Evolutionary conservation across 164 flowering plant genomes (phyloP).

Genomic region (Tetrastigma voinierianum): DNA sequence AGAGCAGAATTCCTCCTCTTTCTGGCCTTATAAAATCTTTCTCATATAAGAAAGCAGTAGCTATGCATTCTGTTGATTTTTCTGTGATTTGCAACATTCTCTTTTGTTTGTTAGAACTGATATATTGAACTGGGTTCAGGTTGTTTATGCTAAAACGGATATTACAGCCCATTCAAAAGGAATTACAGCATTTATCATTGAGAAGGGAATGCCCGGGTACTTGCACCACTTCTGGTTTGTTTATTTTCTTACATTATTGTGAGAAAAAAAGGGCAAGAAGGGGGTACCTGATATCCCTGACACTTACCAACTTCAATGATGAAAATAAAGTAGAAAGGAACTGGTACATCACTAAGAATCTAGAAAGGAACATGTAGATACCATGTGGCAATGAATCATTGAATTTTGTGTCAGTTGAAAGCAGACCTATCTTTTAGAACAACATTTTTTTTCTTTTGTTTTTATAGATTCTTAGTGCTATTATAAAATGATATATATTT

Average conservation of each 20-base stretch:
- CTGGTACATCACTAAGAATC: too few species aligned
- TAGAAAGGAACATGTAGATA: not conserved
- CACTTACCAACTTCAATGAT: not conserved
- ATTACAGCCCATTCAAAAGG: constrained; percentile 78
- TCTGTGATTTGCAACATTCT: not conserved
- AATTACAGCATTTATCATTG: constrained; percentile 94
- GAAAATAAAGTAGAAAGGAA: not conserved
- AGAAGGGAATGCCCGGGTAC: constrained; percentile 97
- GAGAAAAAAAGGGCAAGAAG: not conserved
- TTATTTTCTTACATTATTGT: not conserved
- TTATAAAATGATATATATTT: too few species aligned
- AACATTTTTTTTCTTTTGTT: too few species aligned
- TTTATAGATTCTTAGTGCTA: too few species aligned
- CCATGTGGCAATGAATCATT: not conserved
- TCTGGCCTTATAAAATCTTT: not conserved
- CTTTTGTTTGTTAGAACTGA: constrained; percentile 14
- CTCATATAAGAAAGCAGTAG: constrained; percentile 2
- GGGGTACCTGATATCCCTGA: not conserved
- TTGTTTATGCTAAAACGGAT: constrained; percentile 95
- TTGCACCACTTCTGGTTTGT: constrained; percentile 5
- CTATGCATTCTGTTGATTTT: not conserved
- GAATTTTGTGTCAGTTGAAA: not conserved
- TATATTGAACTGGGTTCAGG: constrained; percentile 42
- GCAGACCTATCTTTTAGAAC: not conserved
- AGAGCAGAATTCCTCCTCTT: not conserved